Percentiles rank a stretch among this genome's conserved stretches.
These are phyloP conservation scores for Seminavis robusta DNA, from an alignment of 108 stramenopile species.

Conservation along the genomic window DNA sequence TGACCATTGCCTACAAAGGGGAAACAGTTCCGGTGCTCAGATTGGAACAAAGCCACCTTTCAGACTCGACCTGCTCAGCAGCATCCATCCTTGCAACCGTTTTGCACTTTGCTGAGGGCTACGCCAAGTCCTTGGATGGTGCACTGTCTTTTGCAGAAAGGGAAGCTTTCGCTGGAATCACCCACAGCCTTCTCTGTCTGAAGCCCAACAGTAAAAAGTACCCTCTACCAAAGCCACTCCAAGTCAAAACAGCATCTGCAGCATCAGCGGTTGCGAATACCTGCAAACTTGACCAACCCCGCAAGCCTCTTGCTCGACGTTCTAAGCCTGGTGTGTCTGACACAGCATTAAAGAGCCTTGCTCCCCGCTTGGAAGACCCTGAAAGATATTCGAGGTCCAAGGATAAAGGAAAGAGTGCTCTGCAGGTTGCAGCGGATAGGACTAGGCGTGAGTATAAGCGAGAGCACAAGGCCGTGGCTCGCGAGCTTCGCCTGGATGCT, in stretches of 20 bases:
- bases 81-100: conserved; percentile 41
- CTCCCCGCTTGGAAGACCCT: conserved; percentile 89
- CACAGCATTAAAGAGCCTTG: conserved; percentile 71
- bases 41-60: conserved; percentile 54
- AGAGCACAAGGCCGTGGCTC: conserved; percentile 91
- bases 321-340: conserved; percentile 24
- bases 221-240: conserved; percentile 36
- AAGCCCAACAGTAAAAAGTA: conserved; percentile 39
- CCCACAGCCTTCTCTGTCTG: conserved; percentile 45
- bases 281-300: conserved; percentile 15
- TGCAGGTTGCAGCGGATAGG: conserved; percentile 80
- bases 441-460: conserved; percentile 92
- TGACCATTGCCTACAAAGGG: conserved; percentile 4
- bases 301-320: conserved; percentile 58
- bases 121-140: conserved; percentile 27
- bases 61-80: conserved; percentile 34
- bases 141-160: conserved; percentile 37
- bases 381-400: conserved; percentile 81
- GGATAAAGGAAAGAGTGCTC: conserved; percentile 85
- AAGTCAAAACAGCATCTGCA: conserved; percentile 31
- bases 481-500: conserved; percentile 86
- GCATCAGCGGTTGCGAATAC: conserved; percentile 33
- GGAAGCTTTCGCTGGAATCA: conserved; percentile 60
- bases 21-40: conserved; percentile 8
- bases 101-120: conserved; percentile 34